phyloP scores from a whole-genome alignment of 495 filamentous ascomycete species.

The Penicillium tannophilum region DNA sequence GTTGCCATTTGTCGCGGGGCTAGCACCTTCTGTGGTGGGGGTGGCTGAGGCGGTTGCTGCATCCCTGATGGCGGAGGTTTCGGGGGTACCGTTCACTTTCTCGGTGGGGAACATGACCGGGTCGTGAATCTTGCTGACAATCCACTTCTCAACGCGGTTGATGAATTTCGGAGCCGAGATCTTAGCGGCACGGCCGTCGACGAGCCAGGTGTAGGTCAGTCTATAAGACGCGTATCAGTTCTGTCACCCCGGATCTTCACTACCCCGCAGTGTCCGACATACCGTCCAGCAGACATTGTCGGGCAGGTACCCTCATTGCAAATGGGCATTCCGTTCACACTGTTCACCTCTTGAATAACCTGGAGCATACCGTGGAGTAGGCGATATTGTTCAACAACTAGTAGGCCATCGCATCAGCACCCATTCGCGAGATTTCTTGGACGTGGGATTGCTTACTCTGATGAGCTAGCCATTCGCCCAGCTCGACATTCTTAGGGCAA shows the following conservation, averaged over 20 bases:
- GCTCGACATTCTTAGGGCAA: constrained; percentile 83
- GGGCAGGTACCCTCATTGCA: constrained; percentile 84
- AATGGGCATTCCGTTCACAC: constrained; percentile 66
- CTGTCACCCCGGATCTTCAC: constrained; percentile 8
- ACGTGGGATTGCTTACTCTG: constrained; percentile 63
- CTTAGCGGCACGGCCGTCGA: constrained; percentile 56
- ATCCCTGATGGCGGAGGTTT: constrained; percentile 62
- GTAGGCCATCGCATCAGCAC: constrained; percentile 23
- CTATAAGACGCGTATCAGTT: constrained; percentile 43
- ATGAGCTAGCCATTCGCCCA: constrained; percentile 92
- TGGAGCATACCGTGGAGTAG: constrained; percentile 81
- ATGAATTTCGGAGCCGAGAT: constrained; percentile 85
- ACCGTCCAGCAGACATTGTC: constrained; percentile 90
- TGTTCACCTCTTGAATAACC: constrained; percentile 77
- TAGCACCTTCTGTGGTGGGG: constrained; percentile 52
- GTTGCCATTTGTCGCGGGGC: constrained; percentile 38
- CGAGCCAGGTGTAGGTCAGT: constrained; percentile 87
- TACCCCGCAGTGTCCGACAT: constrained; percentile 44
- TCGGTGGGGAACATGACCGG: constrained; percentile 83
- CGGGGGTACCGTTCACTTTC: constrained; percentile 54
- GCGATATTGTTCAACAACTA: constrained; percentile 89
- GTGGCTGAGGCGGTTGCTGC: constrained; percentile 56
- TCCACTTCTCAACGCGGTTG: constrained; percentile 90
- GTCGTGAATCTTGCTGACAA: constrained; percentile 87
- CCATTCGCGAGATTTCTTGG: neutral